Evolutionary conservation across 1,139 yeast genomes (phyloP).

Genomic region (Zygoascus sp.): DNA sequence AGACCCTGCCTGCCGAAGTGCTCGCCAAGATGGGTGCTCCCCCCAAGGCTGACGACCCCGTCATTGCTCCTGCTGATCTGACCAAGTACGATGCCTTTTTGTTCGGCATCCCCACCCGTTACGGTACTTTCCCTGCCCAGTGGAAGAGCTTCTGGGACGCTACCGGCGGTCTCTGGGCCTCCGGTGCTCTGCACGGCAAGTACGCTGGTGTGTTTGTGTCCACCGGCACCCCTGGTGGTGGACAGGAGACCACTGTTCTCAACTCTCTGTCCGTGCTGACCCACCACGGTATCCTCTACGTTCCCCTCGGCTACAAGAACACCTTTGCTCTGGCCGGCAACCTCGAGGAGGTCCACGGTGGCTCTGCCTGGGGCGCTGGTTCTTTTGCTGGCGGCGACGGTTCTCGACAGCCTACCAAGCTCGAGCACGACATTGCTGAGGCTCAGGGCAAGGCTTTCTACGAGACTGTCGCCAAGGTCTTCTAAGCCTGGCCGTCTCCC

Average conservation of each 20-base stretch:
- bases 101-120: slow-evolving; percentile 82
- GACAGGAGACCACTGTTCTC: slow-evolving; percentile 67
- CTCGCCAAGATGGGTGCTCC: slow-evolving; percentile 62
- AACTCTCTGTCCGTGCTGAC: slow-evolving; percentile 62
- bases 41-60: slow-evolving; percentile 62
- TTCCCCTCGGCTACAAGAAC: slow-evolving; percentile 75
- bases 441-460: slow-evolving; percentile 64
- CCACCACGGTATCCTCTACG: slow-evolving; percentile 76
- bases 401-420: slow-evolving; percentile 61
- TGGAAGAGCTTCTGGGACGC: slow-evolving; percentile 77
- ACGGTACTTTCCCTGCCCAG: slow-evolving; percentile 78
- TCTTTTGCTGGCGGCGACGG: slow-evolving; percentile 76
- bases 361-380: slow-evolving; percentile 90
- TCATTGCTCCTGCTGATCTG: slow-evolving; percentile 59
- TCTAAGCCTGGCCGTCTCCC: no score
- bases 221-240: slow-evolving; percentile 83
- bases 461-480: slow-evolving; percentile 38
- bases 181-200: slow-evolving; percentile 70
- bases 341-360: slow-evolving; percentile 71
- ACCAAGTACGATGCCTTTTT: slow-evolving; percentile 66
- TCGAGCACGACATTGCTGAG: slow-evolving; percentile 61
- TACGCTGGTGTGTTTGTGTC: slow-evolving; percentile 71
- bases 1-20: slow-evolving; percentile 66
- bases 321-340: slow-evolving; percentile 55
- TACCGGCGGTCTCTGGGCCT: slow-evolving; percentile 80